Evolutionary conservation across 305 asterid species (phyloP), one percentile per base, ranked within the genome.

Genomic region (Fraxinus latifolia): DNA sequence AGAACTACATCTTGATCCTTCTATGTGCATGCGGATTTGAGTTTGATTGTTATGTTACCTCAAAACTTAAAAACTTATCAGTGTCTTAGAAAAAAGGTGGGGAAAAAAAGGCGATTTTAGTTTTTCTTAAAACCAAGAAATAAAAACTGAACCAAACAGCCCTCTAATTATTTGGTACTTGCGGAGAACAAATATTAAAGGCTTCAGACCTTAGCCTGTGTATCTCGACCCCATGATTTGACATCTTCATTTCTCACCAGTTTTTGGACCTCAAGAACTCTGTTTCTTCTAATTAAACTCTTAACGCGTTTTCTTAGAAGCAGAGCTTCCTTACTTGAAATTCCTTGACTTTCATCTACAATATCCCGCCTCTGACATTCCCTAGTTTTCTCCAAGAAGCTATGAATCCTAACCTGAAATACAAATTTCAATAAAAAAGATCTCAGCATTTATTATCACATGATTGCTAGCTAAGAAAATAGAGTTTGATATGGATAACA

Each of bases 161-260:
- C 73, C 73, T 65, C 17, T 14, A 27, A 27, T 27, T 27, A 12
- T 68, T 27, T 68, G 21, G 39, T 29, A 29, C 74, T 27, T 29
- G 34, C 6, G 39, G 74, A 68, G 74, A 68, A 68, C 9, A 14
- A 21, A 27, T 67, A 67, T 27, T 67, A 67, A 34, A 79, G 82
- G 74, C 19, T 71, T 78, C 91, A 85, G 81, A 94, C 99, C 98
- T 95, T 95, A 79, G 98, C 99, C 83, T 93, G 97, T 71, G 79
- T 88, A 74, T 87, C 96, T 87, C 89, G 90, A 78, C 92, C 92
- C 99, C 99, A 95, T 42, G 95, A 42, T 91, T 91, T 87, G 71
- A 84, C 76, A 80, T 90, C 93, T 82, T 95, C 97, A 85, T 83
- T 92, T 86, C 91, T 90, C 86, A 95, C 87, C 79, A 95, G 91